Percentiles rank a stretch among this genome's conserved stretches.
phyloP scores from a whole-genome alignment of 148 eudicot genomes.

The Diospyros kaki region DNA sequence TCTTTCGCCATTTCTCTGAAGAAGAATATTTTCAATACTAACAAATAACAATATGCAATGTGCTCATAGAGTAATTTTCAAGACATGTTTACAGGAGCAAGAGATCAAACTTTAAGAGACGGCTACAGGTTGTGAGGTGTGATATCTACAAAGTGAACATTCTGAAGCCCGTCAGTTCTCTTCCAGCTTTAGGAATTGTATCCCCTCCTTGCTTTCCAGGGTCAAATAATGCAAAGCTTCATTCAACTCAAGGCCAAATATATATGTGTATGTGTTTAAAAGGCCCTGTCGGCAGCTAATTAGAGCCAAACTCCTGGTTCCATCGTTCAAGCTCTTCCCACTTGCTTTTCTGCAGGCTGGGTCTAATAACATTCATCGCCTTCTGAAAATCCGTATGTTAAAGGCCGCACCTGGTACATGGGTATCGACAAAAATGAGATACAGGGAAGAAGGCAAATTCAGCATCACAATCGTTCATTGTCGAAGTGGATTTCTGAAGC shows the following conservation, averaged over 20 bases:
- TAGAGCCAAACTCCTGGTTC: slow-evolving; percentile 82
- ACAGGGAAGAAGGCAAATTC: not conserved
- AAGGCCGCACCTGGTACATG: slow-evolving; percentile 61
- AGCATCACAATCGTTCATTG: not conserved
- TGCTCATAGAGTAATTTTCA: too few relatives aligned
- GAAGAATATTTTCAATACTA: too few relatives aligned
- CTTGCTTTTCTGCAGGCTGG: slow-evolving; percentile 79
- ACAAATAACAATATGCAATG: not conserved
- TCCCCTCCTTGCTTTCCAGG: not conserved
- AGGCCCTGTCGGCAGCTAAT: slow-evolving; percentile 24
- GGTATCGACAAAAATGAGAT: not conserved
- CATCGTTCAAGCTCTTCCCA: slow-evolving; percentile 95
- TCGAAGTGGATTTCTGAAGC: not conserved
- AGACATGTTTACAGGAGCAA: not conserved
- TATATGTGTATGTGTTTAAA: not conserved
- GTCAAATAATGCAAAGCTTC: not conserved
- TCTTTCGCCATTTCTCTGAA: too few relatives aligned
- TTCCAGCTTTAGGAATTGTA: not conserved
- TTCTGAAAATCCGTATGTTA: slow-evolving; percentile 66
- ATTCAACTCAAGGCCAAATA: not conserved
- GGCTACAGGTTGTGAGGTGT: not conserved
- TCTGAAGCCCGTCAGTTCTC: not conserved
- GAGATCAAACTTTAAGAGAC: not conserved
- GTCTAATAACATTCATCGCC: slow-evolving; percentile 81
- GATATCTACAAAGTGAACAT: not conserved